These are phyloP conservation scores for Ophiostoma sp. DNA, from an alignment of 2,329 filamentous ascomycete genomes.

Conservation along the genomic window DNA sequence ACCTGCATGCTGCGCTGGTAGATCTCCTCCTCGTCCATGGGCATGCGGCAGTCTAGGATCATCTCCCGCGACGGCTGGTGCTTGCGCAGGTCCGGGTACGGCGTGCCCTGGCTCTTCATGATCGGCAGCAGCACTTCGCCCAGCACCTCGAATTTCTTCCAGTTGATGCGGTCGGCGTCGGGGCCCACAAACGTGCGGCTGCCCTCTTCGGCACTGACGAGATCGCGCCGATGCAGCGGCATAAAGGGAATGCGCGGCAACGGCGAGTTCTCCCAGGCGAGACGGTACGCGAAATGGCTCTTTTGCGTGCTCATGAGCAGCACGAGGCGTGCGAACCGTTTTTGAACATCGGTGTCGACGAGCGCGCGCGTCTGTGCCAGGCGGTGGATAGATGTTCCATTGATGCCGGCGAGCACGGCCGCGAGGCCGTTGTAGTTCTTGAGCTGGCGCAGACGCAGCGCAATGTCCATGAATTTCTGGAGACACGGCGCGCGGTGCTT, in stretches of 20 bases:
- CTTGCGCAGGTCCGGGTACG: constrained; percentile 67
- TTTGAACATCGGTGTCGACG: constrained; percentile 65
- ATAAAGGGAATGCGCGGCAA: constrained; percentile 89
- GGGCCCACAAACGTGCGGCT: constrained; percentile 81
- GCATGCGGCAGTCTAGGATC: constrained; percentile 75
- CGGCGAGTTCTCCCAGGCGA: constrained; percentile 95
- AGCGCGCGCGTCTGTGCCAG: constrained; percentile 73
- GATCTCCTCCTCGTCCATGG: constrained; percentile 77
- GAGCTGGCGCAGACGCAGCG: constrained; percentile 74
- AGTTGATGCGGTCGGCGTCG: constrained; percentile 75
- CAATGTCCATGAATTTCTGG: constrained; percentile 93
- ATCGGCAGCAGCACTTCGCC: constrained; percentile 86
- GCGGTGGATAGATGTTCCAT: constrained; percentile 78
- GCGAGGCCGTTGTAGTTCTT: constrained; percentile 98
- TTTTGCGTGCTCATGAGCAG: constrained; percentile 91
- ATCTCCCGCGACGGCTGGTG: constrained; percentile 68
- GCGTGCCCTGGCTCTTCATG: constrained; percentile 82
- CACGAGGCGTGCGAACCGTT: constrained; percentile 80
- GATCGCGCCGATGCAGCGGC: constrained; percentile 79
- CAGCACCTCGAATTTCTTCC: constrained; percentile 96
- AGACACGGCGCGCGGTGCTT: constrained; percentile 89
- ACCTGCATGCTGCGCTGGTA: constrained; percentile 58
- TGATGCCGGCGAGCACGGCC: constrained; percentile 89
- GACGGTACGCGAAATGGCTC: constrained; percentile 88
- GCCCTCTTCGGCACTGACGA: constrained; percentile 87